Percentiles rank a stretch among this genome's conserved stretches.
Evolutionary conservation across 2,329 filamentous ascomycete species (phyloP).

Genomic region (Trichoderma atrobrunneum): DNA sequence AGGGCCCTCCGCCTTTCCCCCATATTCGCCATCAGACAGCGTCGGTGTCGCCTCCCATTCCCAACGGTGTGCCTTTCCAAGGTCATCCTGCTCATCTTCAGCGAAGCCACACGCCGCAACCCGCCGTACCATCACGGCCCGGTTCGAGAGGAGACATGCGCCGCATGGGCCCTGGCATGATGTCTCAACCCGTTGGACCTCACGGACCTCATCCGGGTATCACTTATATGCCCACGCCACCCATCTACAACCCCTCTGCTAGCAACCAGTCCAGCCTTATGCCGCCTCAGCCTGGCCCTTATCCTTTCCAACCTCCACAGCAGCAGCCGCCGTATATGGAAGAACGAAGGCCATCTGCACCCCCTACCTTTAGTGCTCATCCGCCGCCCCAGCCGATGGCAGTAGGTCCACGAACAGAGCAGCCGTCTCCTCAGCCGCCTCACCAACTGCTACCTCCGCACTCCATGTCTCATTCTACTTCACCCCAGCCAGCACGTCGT

Average conservation of each 20-base stretch:
- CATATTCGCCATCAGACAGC: slow-evolving; percentile 80
- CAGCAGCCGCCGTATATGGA: slow-evolving; percentile 67
- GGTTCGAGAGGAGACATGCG: slow-evolving; percentile 77
- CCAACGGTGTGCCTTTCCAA: slow-evolving; percentile 69
- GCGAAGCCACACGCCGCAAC: slow-evolving; percentile 81
- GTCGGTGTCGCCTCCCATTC: slow-evolving; percentile 84
- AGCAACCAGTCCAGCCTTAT: slow-evolving; percentile 37
- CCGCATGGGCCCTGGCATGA: slow-evolving; percentile 71
- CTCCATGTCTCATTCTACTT: slow-evolving; percentile 48
- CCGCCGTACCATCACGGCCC: slow-evolving; percentile 61
- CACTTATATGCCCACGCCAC: slow-evolving; percentile 80
- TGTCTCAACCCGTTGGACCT: slow-evolving; percentile 61
- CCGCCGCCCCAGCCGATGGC: slow-evolving; percentile 49
- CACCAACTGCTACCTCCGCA: slow-evolving; percentile 50
- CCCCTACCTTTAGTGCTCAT: slow-evolving; percentile 62
- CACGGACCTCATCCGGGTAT: slow-evolving; percentile 62
- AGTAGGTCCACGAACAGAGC: slow-evolving; percentile 49
- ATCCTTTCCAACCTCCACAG: slow-evolving; percentile 33
- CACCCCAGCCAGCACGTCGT: slow-evolving; percentile 43
- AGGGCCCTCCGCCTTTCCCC: slow-evolving; percentile 60
- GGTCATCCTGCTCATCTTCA: slow-evolving; percentile 44
- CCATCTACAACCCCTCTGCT: slow-evolving; percentile 69
- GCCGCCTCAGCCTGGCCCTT: slow-evolving; percentile 41
- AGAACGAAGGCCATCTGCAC: slow-evolving; percentile 71
- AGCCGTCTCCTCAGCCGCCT: slow-evolving; percentile 58